These are phyloP conservation scores for Isabelozyma heimii DNA, from an alignment of 805 yeast species.

Conservation along the genomic window DNA sequence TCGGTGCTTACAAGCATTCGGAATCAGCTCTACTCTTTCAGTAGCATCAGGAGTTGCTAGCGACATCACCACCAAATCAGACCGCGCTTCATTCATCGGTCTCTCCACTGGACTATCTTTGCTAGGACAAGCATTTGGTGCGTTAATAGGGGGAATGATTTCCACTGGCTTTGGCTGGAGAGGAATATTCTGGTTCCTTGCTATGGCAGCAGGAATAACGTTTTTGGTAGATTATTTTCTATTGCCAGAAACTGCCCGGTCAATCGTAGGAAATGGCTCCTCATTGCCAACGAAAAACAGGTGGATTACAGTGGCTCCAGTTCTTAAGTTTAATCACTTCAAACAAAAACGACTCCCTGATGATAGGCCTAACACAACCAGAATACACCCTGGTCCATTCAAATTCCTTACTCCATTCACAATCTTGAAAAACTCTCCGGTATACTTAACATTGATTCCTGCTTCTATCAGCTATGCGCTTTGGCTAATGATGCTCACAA, in stretches of 20 bases:
- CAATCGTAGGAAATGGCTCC: constrained; percentile 71
- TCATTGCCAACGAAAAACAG: constrained; percentile 38
- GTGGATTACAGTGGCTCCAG: constrained; percentile 30
- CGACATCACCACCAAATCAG: constrained; percentile 60
- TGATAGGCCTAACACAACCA: constrained; percentile 17
- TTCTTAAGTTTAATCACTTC: constrained; percentile 24
- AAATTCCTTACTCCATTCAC: constrained; percentile 31
- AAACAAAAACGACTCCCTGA: constrained; percentile 12
- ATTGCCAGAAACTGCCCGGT: constrained; percentile 73
- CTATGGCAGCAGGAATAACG: constrained; percentile 54
- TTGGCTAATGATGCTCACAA: constrained; percentile 65
- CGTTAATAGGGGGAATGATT: constrained; percentile 55
- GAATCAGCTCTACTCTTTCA: constrained; percentile 70
- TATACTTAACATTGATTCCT: constrained; percentile 49
- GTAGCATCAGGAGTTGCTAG: constrained; percentile 65
- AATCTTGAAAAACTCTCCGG: constrained; percentile 40
- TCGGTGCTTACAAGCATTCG: constrained; percentile 68
- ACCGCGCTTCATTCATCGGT: constrained; percentile 68
- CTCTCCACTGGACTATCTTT: constrained; percentile 58
- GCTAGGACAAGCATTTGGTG: constrained; percentile 74
- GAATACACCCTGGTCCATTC: constrained; percentile 3
- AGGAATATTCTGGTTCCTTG: constrained; percentile 68
- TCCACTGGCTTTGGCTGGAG: constrained; percentile 51
- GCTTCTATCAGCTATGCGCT: constrained; percentile 58
- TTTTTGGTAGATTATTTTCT: constrained; percentile 20